phyloP scores from a whole-genome alignment of 108 stramenopile genomes.

The Stephanodiscus triporus region DNA sequence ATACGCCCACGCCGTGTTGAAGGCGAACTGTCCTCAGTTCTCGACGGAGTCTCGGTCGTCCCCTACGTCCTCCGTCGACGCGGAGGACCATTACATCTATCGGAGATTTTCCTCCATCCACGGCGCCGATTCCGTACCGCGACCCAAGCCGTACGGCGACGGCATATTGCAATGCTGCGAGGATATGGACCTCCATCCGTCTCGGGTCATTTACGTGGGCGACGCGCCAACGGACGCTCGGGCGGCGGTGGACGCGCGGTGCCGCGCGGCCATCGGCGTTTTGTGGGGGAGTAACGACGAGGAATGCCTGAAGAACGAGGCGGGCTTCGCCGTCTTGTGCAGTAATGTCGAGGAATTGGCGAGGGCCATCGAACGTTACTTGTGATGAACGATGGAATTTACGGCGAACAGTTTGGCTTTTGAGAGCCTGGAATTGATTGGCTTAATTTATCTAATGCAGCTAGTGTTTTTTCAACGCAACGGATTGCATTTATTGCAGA shows the following conservation, averaged over 20 bases:
- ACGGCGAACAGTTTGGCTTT: neutral
- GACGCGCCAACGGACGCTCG: constrained; percentile 80
- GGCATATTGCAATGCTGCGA: constrained; percentile 67
- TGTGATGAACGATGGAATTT: constrained; percentile 15
- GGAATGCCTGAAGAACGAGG: constrained; percentile 62
- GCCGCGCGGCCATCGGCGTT: constrained; percentile 74
- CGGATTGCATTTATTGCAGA: too few relatives aligned
- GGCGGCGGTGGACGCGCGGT: constrained; percentile 69
- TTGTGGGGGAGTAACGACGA: constrained; percentile 75
- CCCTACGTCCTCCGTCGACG: neutral
- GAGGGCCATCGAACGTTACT: constrained; percentile 35
- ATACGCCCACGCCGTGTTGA: constrained; percentile 85
- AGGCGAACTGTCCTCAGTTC: constrained; percentile 52
- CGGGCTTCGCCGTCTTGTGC: constrained; percentile 59
- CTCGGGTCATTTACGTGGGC: constrained; percentile 75
- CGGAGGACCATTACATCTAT: constrained; percentile 39
- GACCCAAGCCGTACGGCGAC: constrained; percentile 78
- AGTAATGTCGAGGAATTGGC: constrained; percentile 59
- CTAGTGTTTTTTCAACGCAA: too few relatives aligned
- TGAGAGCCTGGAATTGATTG: too few relatives aligned
- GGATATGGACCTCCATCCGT: constrained; percentile 65
- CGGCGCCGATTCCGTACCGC: constrained; percentile 80
- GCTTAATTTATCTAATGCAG: too few relatives aligned
- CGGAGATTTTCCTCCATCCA: constrained; percentile 69
- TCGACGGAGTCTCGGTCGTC: constrained; percentile 10